These are phyloP conservation scores for Erysimum pusillum DNA, from an alignment of 441 rosid species.

Conservation along the genomic window DNA sequence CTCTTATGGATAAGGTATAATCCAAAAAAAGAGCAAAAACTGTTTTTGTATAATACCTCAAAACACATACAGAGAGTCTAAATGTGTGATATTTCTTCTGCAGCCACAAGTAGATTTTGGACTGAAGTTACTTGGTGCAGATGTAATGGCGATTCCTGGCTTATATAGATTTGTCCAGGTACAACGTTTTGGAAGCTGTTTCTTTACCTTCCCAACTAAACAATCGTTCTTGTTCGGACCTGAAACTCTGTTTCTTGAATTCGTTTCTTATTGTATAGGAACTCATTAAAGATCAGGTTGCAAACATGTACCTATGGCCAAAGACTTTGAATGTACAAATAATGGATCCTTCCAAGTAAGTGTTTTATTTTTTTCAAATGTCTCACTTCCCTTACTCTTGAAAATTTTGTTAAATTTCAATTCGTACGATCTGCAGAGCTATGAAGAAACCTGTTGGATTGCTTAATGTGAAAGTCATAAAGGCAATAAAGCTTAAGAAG, in stretches of 20 bases:
- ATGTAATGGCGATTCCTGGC: constrained; percentile 98
- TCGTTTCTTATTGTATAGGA: constrained; percentile 59
- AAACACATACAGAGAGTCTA: constrained; percentile 7
- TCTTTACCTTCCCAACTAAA: background rate
- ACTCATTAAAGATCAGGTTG: constrained; percentile 88
- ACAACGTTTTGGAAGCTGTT: constrained; percentile 23
- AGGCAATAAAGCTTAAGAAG: constrained; percentile 82
- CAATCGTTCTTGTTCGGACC: constrained; percentile 8
- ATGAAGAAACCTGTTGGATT: constrained; percentile 86
- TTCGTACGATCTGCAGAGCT: constrained; percentile 59
- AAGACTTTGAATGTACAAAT: constrained; percentile 76
- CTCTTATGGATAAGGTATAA: constrained; percentile 71
- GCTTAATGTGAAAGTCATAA: constrained; percentile 76
- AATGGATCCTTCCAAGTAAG: constrained; percentile 82
- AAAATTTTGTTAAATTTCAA: constrained; percentile 24
- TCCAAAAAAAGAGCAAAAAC: background rate
- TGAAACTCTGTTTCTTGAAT: constrained; percentile 10
- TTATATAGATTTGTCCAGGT: constrained; percentile 90
- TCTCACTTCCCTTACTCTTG: background rate
- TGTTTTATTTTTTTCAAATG: background rate
- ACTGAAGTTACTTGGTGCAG: constrained; percentile 87
- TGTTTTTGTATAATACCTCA: background rate
- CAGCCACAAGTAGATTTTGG: constrained; percentile 99
- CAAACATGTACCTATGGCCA: constrained; percentile 97
- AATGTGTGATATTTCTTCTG: constrained; percentile 23